Evolutionary conservation across 2,329 filamentous ascomycete genomes (phyloP), one percentile per base, ranked within the genome.

Genomic region (Juglanconis sp.): DNA sequence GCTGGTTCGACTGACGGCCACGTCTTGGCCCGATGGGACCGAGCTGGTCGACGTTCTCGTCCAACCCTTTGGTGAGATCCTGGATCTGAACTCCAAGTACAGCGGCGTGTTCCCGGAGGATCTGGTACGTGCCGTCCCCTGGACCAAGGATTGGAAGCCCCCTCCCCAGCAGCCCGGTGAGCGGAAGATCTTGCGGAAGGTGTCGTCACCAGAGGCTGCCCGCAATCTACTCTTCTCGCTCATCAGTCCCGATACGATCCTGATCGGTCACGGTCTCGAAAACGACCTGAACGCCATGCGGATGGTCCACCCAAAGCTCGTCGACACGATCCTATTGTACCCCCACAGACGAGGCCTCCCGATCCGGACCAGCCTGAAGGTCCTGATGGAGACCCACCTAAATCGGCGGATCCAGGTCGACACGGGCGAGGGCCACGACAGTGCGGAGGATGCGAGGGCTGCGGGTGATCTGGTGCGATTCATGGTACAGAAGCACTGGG

Each of bases 191-290:
- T 80, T 96, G 40, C 86, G 84, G 56, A 89, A 96, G 49, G 91
- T 96, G 8, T 77, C 86, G 1, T 92, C 89, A 0, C 93, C 93
- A 0, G 77, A 85, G 30, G 82, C 78, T 34, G 95, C 95, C 1
- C 88, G 95, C 8, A 79, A 86, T 1, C 80, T 97, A 0, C 82
- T 99, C 8, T 91, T 96, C 73, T 81, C 83, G 0, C 81, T 90
- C 56, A 81, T 99, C 53, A 83, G 87, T 1, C 90, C 92, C 0
- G 77, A 82, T 0, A 99, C 93, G 0, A 90, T 93, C 0, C 76
- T 99, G 1, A 90, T 99, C 51, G 95, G 95, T 0, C 95, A 99
- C 72, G 93, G 92, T 0, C 85, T 98, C 8, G 95, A 99, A 69
- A 99, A 99, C 70, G 95, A 99, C 69, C 83, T 99, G 58, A 97